phyloP scores from a whole-genome alignment of 2,329 filamentous ascomycete genomes.

The Monilinia aucupariae region DNA sequence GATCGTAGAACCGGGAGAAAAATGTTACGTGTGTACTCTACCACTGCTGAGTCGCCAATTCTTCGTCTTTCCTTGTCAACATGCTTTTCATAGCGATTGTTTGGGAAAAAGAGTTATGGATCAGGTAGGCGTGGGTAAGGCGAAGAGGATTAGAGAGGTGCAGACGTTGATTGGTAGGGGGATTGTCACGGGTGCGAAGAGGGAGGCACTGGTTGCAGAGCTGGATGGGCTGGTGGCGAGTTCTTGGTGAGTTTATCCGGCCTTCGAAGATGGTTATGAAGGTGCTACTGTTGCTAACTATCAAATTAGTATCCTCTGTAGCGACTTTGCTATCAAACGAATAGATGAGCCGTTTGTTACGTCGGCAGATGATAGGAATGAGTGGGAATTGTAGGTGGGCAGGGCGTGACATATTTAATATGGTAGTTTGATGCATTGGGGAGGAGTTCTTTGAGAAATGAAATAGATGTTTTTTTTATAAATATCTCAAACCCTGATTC shows the following conservation, averaged over 20 bases:
- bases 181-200: slow-evolving; percentile 60
- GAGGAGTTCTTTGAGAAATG: not conserved
- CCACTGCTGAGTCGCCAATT: slow-evolving; percentile 88
- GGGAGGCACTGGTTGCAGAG: slow-evolving; percentile 80
- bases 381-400: slow-evolving; percentile 57
- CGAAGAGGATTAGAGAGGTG: slow-evolving; percentile 75
- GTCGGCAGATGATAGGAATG: slow-evolving; percentile 63
- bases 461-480: not conserved
- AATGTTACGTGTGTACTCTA: slow-evolving; percentile 82
- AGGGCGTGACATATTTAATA: not conserved
- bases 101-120: slow-evolving; percentile 80
- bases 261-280: not conserved
- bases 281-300: slow-evolving; percentile 6
- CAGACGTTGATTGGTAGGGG: slow-evolving; percentile 79
- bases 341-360: slow-evolving; percentile 90
- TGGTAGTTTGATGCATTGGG: not conserved
- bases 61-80: slow-evolving; percentile 97
- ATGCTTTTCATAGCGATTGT: slow-evolving; percentile 95
- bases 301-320: slow-evolving; percentile 74
- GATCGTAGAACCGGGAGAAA: slow-evolving; percentile 92
- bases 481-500: no score
- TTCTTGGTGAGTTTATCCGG: slow-evolving; percentile 61
- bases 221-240: slow-evolving; percentile 87
- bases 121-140: slow-evolving; percentile 68
- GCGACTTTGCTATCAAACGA: slow-evolving; percentile 88